Evolutionary conservation across 192 early-diverging fungal species (phyloP).

Genomic region (Gonapodya prolifera): DNA sequence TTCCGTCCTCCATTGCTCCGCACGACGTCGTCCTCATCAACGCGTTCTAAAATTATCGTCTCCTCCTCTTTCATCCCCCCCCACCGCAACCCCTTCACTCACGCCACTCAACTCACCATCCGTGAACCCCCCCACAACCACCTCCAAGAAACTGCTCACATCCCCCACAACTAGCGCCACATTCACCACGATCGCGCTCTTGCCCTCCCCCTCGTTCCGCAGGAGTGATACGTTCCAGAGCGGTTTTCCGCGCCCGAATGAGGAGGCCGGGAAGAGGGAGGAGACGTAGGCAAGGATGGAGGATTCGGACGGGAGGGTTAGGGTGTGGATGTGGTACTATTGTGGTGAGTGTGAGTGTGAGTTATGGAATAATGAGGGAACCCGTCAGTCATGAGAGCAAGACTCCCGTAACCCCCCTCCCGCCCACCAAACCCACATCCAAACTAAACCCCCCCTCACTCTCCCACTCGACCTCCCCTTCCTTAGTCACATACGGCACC

Average conservation of each 20-base stretch:
- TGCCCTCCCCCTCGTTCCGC: background rate
- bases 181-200: background rate
- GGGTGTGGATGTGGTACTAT: background rate
- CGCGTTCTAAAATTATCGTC: background rate
- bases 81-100: background rate
- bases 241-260: background rate
- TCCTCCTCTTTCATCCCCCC: too few relatives aligned
- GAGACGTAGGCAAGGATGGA: background rate
- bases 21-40: background rate
- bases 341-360: too few relatives aligned
- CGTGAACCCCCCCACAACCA: background rate
- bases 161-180: background rate
- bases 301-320: background rate
- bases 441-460: background rate
- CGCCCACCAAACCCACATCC: background rate
- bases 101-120: background rate
- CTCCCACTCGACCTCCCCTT: background rate
- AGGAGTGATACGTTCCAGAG: background rate
- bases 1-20: too few relatives aligned
- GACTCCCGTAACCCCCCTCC: background rate
- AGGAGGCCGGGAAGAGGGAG: background rate
- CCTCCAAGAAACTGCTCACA: background rate
- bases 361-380: background rate
- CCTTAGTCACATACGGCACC: background rate
- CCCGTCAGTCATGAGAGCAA: background rate